Percentiles rank a stretch among this genome's conserved stretches.
phyloP scores from a whole-genome alignment of 306 rosid genomes.

The Castanopsis chinensis region DNA sequence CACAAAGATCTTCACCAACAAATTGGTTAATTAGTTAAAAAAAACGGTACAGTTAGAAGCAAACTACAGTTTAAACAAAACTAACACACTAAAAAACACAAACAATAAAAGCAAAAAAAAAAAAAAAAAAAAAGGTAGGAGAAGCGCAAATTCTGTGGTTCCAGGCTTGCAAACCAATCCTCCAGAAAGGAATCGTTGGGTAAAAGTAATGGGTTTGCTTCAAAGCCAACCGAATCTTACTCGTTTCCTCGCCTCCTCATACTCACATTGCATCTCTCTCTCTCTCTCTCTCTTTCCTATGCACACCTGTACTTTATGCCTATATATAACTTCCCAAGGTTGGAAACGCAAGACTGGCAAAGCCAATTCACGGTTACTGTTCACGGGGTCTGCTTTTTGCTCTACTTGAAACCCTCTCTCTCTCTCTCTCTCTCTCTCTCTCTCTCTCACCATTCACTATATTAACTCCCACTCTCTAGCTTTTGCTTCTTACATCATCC shows the following conservation, averaged over 20 bases:
- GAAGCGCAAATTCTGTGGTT: slow-evolving; percentile 56
- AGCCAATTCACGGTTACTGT: slow-evolving; percentile 48
- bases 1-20: slow-evolving; percentile 30
- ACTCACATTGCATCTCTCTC: slow-evolving; percentile 52
- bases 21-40: slow-evolving; percentile 9
- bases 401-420: slow-evolving; percentile 28
- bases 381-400: slow-evolving; percentile 32
- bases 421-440: slow-evolving; percentile 26
- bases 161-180: slow-evolving; percentile 93
- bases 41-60: neutral
- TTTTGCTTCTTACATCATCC: slow-evolving; percentile 12
- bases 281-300: neutral
- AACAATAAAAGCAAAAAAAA: neutral
- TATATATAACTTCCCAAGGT: slow-evolving; percentile 51
- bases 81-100: neutral
- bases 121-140: neutral
- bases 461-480: slow-evolving; percentile 29
- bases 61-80: neutral
- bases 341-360: slow-evolving; percentile 50
- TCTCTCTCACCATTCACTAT: slow-evolving; percentile 28
- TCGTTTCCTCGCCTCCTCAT: slow-evolving; percentile 69
- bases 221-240: slow-evolving; percentile 98
- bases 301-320: slow-evolving; percentile 19
- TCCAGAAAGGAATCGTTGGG: slow-evolving; percentile 84
- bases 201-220: slow-evolving; percentile 96